Conservation (phyloP, 192 early-diverging fungal genomes). For the Diversispora eburnea region DNA sequence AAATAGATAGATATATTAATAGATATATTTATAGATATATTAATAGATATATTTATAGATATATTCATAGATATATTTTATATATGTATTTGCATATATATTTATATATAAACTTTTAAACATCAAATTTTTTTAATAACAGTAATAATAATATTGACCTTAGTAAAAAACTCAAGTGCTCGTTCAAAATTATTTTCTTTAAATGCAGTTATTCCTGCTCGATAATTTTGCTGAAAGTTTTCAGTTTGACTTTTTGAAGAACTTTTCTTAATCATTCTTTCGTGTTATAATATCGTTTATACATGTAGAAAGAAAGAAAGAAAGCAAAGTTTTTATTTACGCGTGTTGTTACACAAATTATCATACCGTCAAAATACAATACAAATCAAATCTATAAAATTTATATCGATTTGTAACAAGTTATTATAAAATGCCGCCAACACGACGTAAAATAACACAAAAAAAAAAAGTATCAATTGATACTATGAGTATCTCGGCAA, state of each 20-base stretch:
- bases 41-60: no score
- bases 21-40: no score
- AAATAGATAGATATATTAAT: not conserved
- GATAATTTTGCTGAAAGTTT: not conserved
- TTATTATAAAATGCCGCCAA: not conserved
- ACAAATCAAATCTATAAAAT: no score
- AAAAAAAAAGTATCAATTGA: not conserved
- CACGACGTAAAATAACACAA: not conserved
- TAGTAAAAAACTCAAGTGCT: not conserved
- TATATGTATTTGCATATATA: no score
- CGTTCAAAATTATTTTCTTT: not conserved
- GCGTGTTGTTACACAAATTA: no score
- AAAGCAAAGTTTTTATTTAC: no score
- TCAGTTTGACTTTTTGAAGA: not conserved
- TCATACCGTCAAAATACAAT: no score
- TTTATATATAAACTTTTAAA: not conserved
- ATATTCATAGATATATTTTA: no score
- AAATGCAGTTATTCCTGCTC: not conserved
- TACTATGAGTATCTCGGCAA: conserved; percentile 30
- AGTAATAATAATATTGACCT: not conserved
- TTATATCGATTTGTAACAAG: no score
- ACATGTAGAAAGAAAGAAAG: no score
- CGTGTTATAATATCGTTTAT: no score
- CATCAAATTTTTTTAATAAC: not conserved
- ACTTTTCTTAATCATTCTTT: no score